Base-by-base conservation (phyloP, 495 filamentous ascomycete species). In the Penicillium ucsense region DNA sequence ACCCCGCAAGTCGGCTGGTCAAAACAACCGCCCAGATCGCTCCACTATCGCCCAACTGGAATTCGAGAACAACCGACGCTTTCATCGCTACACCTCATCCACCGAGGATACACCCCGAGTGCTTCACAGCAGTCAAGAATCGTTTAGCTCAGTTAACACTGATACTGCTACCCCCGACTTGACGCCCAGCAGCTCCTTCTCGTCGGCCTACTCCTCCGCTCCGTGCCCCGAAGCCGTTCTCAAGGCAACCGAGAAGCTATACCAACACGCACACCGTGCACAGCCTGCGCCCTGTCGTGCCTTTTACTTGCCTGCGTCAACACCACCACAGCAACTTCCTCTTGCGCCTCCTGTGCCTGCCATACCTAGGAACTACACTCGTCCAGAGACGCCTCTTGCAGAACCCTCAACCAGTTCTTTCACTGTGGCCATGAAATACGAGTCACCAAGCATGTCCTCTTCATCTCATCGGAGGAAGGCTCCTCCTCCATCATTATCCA, bases 171-270 rank as follows among this genome's bases (percentile, higher is more conserved):
- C 63, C 1, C 70, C 70, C 1, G 66, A 74, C 35, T 47, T 74
- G 44, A 74, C 67, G 0, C 70, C 70, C 0, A 74, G 68, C 56
- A 72, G 63, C 49, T 74, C 70, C 1, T 72, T 74, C 52, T 72
- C 70, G 34, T 73, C 70, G 0, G 58, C 62, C 11, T 66, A 69
- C 37, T 70, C 67, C 2, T 53, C 57, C 10, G 52, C 63, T 7
- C 41, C 59, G 3, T 67, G 64, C 35, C 63, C 63, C 3, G 64
- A 70, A 30, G 53, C 50, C 3, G 57, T 64, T 2, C 31, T 64
- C 9, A 57, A 60, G 35, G 59, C 62, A 5, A 62, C 62, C 0
- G 58, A 70, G 35, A 64, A 65, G 36, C 47, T 64, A 0, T 60
- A 65, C 12, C 48, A 62, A 2, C 62, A 62, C 51, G 53, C 56